Conservation (phyloP, 768 basidiomycete species). For the Fomitopsis serialis region DNA sequence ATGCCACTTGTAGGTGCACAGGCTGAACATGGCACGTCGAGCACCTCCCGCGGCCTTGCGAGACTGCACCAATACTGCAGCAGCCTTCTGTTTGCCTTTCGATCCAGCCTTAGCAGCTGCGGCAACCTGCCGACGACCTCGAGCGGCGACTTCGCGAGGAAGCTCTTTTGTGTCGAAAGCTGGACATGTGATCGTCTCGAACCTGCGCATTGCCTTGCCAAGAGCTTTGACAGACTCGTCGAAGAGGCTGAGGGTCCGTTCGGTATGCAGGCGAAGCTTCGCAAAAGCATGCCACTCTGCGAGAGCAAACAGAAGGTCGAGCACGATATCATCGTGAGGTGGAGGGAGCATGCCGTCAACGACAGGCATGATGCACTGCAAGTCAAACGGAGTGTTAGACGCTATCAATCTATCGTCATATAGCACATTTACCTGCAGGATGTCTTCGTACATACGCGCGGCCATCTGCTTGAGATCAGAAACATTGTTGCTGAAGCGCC, state of each 20-base stretch:
- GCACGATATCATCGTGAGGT: conserved; percentile 18
- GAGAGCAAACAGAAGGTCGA: conserved; percentile 27
- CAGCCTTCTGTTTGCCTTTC: neutral
- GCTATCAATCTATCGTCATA: too few relatives aligned
- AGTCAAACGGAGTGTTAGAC: too few relatives aligned
- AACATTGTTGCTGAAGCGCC: conserved; percentile 15
- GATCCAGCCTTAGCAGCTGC: neutral
- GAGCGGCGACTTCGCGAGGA: conserved; percentile 26
- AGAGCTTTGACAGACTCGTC: conserved; percentile 15
- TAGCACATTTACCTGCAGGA: conserved; percentile 16
- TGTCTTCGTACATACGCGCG: conserved; percentile 23
- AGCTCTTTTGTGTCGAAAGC: conserved; percentile 28
- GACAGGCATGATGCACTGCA: conserved; percentile 31
- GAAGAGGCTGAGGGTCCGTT: conserved; percentile 25
- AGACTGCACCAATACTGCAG: too few relatives aligned
- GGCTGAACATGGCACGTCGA: conserved; percentile 8
- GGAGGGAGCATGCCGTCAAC: conserved; percentile 27
- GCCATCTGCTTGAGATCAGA: conserved; percentile 24
- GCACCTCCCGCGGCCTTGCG: too few relatives aligned
- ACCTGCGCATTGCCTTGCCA: conserved; percentile 26
- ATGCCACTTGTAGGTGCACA: conserved; percentile 24
- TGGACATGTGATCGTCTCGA: conserved; percentile 17
- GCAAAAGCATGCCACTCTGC: conserved; percentile 34
- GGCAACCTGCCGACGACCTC: conserved; percentile 8
- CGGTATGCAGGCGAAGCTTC: conserved; percentile 36